Base-by-base conservation (phyloP, 176 grass and related monocot genomes). In the sorghum (Sorghum bicolor) region DNA sequence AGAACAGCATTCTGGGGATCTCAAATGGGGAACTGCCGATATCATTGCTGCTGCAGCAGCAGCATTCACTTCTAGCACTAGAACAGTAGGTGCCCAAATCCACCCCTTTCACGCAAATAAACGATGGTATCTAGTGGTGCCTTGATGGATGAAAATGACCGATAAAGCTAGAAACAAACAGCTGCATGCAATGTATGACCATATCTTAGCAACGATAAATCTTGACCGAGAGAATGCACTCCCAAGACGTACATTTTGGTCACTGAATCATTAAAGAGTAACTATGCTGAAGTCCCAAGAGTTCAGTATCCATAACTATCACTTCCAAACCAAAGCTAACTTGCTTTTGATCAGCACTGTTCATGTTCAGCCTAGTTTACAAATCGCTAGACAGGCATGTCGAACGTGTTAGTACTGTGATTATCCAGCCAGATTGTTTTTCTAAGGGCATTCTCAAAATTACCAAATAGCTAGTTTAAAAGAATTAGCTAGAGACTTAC, bases 21-120 rank as follows among this genome's bases (percentile, higher is more conserved):
- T 77, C 78, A 77, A 81, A 80, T 63, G 48, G n/a, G 63, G 39
- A 89, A 80, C 76, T 24, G 22, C 48, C 73, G 70, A 48, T 63
- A 85, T 81, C 71, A 82, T 85, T 68, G 61, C 52, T 36, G 34
- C 5, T 36, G 34, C 34, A 36, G 34, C 34, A 36, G 34, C 34
- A 36, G 50, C 77, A 89, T 89, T 85, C 82, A 89, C 73, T 85
- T 61, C 24, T 24, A 2, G 22, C 75, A 84, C 64, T 13, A 25
- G 72, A 81, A 81, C 32, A 70, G 77, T 25, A 33, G 43, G 43
- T 24, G 47, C 71, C 39, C 44, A 32, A 82, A 30, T 78, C 66
- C 83, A 30, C 25, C 57, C 55, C 25, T 11, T 82, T 34, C 79
- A 71, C 72, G 66, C 69, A 52, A n/a, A n/a, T n/a, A n/a, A 89